These are phyloP conservation scores for Fusarium keratoplasticum DNA, from an alignment of 2,329 filamentous ascomycete species.

Conservation along the genomic window DNA sequence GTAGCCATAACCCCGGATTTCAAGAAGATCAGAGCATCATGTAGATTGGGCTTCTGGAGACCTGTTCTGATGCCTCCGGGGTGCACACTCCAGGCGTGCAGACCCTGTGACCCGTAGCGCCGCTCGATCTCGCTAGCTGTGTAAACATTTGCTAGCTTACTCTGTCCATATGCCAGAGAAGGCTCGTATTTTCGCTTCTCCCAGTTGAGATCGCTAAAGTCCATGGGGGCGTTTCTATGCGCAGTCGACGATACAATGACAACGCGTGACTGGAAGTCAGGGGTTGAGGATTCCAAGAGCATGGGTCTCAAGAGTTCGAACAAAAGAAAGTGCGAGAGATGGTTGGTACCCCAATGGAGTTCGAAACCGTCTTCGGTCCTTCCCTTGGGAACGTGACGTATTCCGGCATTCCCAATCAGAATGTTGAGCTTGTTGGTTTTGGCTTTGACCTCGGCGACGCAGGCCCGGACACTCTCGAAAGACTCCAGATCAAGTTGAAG, in stretches of 20 bases:
- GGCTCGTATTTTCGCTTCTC: constrained; percentile 44
- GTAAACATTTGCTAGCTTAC: constrained; percentile 64
- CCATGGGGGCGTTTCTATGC: constrained; percentile 22
- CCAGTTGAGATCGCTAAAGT: constrained; percentile 36
- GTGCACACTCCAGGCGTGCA: constrained; percentile 57
- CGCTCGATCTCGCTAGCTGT: constrained; percentile 64
- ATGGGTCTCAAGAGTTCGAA: constrained; percentile 54
- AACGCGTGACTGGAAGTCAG: constrained; percentile 44
- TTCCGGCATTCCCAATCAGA: constrained; percentile 59
- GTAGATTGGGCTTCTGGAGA: not conserved
- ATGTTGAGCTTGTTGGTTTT: constrained; percentile 44
- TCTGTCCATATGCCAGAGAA: constrained; percentile 57
- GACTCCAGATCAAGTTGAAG: constrained; percentile 44
- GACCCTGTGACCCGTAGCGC: constrained; percentile 55
- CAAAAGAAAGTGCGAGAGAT: constrained; percentile 58
- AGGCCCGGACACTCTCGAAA: constrained; percentile 40
- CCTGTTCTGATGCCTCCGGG: constrained; percentile 58
- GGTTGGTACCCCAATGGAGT: constrained; percentile 57
- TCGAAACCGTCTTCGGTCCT: constrained; percentile 56
- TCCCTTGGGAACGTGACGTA: constrained; percentile 52
- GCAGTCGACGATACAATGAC: constrained; percentile 47
- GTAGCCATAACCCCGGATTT: not conserved
- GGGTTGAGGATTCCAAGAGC: constrained; percentile 47
- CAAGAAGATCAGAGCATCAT: not conserved
- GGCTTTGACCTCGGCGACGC: constrained; percentile 32